These are phyloP conservation scores for Rhizomucor pusillus DNA, from an alignment of 371 early-diverging fungal genomes.

Conservation along the genomic window DNA sequence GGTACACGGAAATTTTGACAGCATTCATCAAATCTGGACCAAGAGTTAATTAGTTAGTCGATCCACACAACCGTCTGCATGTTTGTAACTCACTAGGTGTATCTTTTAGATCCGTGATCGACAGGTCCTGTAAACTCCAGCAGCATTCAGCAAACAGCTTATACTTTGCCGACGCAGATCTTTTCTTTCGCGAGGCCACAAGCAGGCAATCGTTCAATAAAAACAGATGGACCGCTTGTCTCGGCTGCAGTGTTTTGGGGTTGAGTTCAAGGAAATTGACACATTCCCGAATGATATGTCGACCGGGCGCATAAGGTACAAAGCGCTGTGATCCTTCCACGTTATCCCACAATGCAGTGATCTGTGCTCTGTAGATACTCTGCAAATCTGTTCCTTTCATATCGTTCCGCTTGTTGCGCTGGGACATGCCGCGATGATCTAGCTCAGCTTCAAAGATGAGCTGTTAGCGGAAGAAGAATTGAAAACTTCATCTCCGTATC, in stretches of 20 bases:
- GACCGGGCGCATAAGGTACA: conserved; percentile 70
- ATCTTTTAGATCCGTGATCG: conserved; percentile 81
- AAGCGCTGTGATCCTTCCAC: conserved; percentile 80
- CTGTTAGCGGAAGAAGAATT: too few relatives aligned
- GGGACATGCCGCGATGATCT: too few relatives aligned
- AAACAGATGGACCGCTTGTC: conserved; percentile 76
- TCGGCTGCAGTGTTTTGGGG: conserved; percentile 67
- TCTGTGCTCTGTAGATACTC: conserved; percentile 60
- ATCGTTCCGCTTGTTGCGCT: conserved; percentile 33
- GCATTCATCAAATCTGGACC: conserved; percentile 46
- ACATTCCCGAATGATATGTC: conserved; percentile 81
- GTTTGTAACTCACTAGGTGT: conserved; percentile 50
- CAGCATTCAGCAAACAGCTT: conserved; percentile 80
- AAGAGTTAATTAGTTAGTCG: not conserved
- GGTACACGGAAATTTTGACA: conserved; percentile 70
- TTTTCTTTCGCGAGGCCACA: conserved; percentile 74
- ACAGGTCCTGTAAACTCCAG: conserved; percentile 71
- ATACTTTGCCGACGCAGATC: conserved; percentile 63
- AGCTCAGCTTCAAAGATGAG: not conserved
- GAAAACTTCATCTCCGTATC: too few relatives aligned
- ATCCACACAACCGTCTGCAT: too few relatives aligned
- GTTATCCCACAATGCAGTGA: conserved; percentile 70
- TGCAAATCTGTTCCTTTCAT: conserved; percentile 52
- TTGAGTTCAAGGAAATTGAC: conserved; percentile 78
- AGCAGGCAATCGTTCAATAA: conserved; percentile 81